Percentiles rank a stretch among this genome's conserved stretches.
phyloP scores from a whole-genome alignment of 257 asterid species.

The Buddleja alternifolia region DNA sequence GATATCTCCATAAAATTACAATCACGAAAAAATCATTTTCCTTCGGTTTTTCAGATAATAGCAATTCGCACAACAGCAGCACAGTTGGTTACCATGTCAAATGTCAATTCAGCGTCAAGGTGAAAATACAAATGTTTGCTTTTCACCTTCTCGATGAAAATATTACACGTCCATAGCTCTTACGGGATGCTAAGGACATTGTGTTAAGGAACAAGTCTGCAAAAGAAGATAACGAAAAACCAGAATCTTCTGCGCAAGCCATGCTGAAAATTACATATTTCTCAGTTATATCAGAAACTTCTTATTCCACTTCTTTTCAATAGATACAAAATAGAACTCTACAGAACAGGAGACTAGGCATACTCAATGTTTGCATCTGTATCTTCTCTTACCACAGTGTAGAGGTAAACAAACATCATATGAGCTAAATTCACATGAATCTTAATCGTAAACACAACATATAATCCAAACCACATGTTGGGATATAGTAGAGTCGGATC shows the following conservation, averaged over 20 bases:
- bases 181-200: neutral
- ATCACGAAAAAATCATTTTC: neutral
- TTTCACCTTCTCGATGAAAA: neutral
- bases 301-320: constrained; percentile 2
- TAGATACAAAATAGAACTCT: neutral
- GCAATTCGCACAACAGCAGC: neutral
- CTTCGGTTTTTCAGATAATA: neutral
- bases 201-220: neutral
- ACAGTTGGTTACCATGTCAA: constrained; percentile 1
- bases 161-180: neutral
- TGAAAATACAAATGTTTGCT: neutral
- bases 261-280: neutral
- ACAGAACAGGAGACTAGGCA: neutral
- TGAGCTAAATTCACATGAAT: neutral
- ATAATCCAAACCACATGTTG: too few species aligned
- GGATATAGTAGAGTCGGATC: too few species aligned
- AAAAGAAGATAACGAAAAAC: neutral
- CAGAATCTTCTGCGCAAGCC: neutral
- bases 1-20: neutral
- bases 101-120: neutral
- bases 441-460: neutral
- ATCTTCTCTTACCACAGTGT: neutral
- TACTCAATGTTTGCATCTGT: neutral
- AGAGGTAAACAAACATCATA: neutral
- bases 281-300: neutral